Evolutionary conservation across 192 early-diverging fungal species (phyloP).

Genomic region (Dissophora globulifera): DNA sequence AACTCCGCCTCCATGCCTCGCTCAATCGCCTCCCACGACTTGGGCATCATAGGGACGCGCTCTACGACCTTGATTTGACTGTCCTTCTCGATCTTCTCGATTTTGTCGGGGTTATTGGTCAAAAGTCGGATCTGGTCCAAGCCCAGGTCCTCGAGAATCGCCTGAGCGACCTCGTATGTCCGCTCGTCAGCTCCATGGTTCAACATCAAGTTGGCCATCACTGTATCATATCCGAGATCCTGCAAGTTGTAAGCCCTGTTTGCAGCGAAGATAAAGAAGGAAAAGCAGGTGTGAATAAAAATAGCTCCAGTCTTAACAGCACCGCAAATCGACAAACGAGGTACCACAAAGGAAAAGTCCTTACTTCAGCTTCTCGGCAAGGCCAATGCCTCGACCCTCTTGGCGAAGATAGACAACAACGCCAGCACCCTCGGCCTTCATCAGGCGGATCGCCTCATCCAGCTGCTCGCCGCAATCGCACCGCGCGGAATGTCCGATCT

Average conservation of each 20-base stretch:
- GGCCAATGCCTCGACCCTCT: conserved; percentile 95
- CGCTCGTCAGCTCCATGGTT: conserved; percentile 94
- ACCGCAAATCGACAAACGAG: neutral
- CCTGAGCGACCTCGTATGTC: conserved; percentile 89
- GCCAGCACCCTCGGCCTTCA: conserved; percentile 86
- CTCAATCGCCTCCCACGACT: conserved; percentile 71
- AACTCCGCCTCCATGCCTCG: conserved; percentile 30
- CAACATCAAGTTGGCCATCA: conserved; percentile 89
- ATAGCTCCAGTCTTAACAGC: neutral
- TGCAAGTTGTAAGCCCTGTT: conserved; percentile 95
- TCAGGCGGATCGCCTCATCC: conserved; percentile 89
- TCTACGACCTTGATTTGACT: conserved; percentile 80
- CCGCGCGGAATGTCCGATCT: conserved; percentile 88
- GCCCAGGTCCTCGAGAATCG: conserved; percentile 88
- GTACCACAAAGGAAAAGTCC: no score
- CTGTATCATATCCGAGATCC: conserved; percentile 94
- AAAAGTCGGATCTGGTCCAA: conserved; percentile 80
- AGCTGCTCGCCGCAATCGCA: conserved; percentile 98
- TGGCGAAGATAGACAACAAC: conserved; percentile 96
- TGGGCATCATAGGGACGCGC: conserved; percentile 92
- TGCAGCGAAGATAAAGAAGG: conserved; percentile 11
- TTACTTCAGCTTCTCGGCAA: conserved; percentile 91
- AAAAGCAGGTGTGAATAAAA: neutral
- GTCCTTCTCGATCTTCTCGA: conserved; percentile 75
- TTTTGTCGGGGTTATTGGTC: conserved; percentile 98